Conservation (phyloP, 768 basidiomycete species). For the Lactarius hatsudake region DNA sequence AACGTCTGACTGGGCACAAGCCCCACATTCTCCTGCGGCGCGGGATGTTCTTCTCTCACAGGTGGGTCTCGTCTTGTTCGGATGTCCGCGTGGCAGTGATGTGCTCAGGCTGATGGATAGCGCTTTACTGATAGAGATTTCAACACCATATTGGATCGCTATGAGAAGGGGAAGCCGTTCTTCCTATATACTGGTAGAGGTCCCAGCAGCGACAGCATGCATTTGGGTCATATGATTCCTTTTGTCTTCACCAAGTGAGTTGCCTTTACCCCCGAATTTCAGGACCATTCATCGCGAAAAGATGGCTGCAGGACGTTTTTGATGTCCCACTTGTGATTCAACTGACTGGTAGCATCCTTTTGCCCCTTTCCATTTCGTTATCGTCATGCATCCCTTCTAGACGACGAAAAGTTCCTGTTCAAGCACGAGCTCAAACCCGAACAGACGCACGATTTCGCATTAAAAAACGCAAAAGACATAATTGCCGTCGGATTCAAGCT, state of each 20-base stretch:
- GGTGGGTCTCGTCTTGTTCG: conserved; percentile 47
- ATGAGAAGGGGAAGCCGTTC: conserved; percentile 96
- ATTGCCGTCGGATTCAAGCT: conserved; percentile 93
- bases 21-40: conserved; percentile 88
- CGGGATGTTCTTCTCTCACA: conserved; percentile 97
- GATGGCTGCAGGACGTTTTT: conserved; percentile 97
- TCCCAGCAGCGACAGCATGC: conserved; percentile 95
- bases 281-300: conserved; percentile 33
- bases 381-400: conserved; percentile 39
- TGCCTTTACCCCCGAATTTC: background rate
- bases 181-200: conserved; percentile 98
- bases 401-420: conserved; percentile 99
- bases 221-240: conserved; percentile 96
- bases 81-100: background rate
- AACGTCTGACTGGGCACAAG: conserved; percentile 80
- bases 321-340: conserved; percentile 93
- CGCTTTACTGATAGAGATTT: conserved; percentile 61
- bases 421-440: conserved; percentile 92
- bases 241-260: conserved; percentile 95
- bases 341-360: conserved; percentile 66
- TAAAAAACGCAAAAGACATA: conserved; percentile 90
- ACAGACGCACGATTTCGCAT: conserved; percentile 77
- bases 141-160: conserved; percentile 89
- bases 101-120: background rate
- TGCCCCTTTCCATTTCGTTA: background rate